Evolutionary conservation across 2,329 filamentous ascomycete genomes (phyloP), one percentile per base, ranked within the genome.

Genomic region (Colletotrichum sp.): DNA sequence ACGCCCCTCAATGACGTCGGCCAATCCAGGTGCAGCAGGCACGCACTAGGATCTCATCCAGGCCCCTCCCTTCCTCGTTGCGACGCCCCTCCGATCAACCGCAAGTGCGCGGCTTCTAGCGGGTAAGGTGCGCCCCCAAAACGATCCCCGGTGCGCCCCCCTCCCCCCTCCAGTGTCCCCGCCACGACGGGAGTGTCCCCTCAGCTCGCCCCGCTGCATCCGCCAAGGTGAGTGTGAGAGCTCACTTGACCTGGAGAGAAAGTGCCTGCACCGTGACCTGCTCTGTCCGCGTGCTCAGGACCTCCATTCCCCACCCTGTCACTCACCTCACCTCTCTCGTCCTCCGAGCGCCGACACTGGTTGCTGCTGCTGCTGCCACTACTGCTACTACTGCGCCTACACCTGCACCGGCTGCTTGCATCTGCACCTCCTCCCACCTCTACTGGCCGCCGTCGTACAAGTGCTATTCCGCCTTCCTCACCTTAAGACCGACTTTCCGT

Each of bases 201-300:
- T 57, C 16, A 28, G 24, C 57, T 28, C 57, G 24, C 57, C 28
- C 18, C 60, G 18, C 18, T 63, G 14, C 18, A 63, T 32, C 30
- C 18, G 61, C 16, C 26, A 43, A n/a, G 14, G 24, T 14, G 59
- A 32, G 21, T 66, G 67, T 13, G 59, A 32, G 21, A 71, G 68
- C 72, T 71, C 68, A 74, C 72, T 72, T 74, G 72, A 74, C 72
- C 68, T 70, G n/a, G 43, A 24, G 43, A 21, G n/a, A 52, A 21
- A 52, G 43, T 21, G n/a, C 43, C 6, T 52, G 43, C 43, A 52
- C 43, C 43, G 43, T 43, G 32, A 59, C 34, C 59, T 60, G 74
- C 71, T 74, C 73, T 76, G 74, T 76, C 74, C 74, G 73, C 74
- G 74, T 76, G 74, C 70, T 76, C 74, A 68, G 74, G 48, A 26